phyloP scores from a whole-genome alignment of 192 early-diverging fungal species.

The Coemansia sp. region DNA sequence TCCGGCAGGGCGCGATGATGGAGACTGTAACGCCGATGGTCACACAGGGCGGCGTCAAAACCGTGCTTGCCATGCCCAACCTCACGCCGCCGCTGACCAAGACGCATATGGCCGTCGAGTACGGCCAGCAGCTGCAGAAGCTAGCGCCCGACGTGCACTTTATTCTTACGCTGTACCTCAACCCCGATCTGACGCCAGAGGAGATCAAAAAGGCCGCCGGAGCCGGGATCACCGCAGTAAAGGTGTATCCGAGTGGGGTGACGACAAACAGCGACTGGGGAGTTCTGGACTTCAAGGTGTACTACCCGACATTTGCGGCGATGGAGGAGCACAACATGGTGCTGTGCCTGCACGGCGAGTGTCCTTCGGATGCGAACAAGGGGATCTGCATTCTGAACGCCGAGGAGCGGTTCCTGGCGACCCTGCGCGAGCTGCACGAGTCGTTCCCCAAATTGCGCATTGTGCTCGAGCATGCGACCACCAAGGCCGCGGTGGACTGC shows the following conservation, averaged over 20 bases:
- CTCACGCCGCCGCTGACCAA: constrained; percentile 86
- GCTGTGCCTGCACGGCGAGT: constrained; percentile 94
- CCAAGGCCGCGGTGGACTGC: constrained; percentile 88
- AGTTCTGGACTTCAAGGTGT: constrained; percentile 67
- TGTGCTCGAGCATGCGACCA: constrained; percentile 96
- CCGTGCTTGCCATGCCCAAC: constrained; percentile 97
- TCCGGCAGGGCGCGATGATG: constrained; percentile 93
- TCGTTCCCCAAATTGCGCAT: constrained; percentile 94
- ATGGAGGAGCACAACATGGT: constrained; percentile 96
- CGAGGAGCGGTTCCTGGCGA: constrained; percentile 86
- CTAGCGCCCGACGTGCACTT: constrained; percentile 85
- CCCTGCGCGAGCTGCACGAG: constrained; percentile 78
- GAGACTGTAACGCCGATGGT: constrained; percentile 81
- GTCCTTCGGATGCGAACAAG: constrained; percentile 80
- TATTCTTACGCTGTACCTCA: constrained; percentile 91
- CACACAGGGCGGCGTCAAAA: constrained; percentile 72
- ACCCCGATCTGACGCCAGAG: constrained; percentile 81
- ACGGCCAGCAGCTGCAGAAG: constrained; percentile 74
- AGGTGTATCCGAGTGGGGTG: constrained; percentile 93
- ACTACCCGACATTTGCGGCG: constrained; percentile 91
- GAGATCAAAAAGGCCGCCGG: constrained; percentile 83
- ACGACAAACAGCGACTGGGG: constrained; percentile 97
- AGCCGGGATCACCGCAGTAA: constrained; percentile 85
- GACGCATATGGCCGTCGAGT: constrained; percentile 82
- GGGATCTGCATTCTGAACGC: constrained; percentile 95